Evolutionary conservation across 225 moss, liverwort and hornwort genomes (phyloP).

Genomic region (Straminergon stramineum): DNA sequence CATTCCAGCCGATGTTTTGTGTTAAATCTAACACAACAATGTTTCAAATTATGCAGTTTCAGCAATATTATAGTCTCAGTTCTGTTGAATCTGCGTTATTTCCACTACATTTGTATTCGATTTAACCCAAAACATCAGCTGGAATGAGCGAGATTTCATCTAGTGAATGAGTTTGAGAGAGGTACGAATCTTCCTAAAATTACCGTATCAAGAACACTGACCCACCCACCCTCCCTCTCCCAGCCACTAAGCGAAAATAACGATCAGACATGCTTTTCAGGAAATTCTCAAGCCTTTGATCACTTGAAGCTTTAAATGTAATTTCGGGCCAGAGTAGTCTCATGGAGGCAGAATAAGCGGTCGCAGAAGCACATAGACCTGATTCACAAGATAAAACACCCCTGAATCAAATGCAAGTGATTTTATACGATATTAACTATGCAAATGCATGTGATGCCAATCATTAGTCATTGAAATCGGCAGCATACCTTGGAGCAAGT

Average conservation of each 20-base stretch:
- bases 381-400: not conserved
- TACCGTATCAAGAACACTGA: not conserved
- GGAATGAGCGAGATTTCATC: too few species aligned
- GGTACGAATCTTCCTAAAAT: not conserved
- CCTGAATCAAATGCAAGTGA: not conserved
- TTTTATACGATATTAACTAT: not conserved
- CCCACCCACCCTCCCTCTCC: too few species aligned
- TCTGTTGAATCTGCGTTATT: too few species aligned
- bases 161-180: not conserved
- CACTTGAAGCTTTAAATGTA: not conserved
- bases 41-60: too few species aligned
- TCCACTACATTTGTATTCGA: too few species aligned
- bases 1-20: too few species aligned
- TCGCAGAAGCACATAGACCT: not conserved
- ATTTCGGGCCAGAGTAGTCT: not conserved
- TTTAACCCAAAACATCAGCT: too few species aligned
- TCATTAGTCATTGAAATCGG: not conserved
- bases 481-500: conserved; percentile 9
- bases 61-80: too few species aligned
- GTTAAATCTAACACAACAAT: too few species aligned
- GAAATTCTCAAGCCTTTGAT: too few species aligned
- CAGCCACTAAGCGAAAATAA: not conserved
- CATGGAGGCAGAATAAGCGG: not conserved
- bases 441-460: not conserved
- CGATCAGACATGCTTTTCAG: too few species aligned